A percentile compares a stretch with the other conserved stretches of the same genome.
phyloP scores from a whole-genome alignment of 257 asterid species.

The Nicotiana tomentosiformis region DNA sequence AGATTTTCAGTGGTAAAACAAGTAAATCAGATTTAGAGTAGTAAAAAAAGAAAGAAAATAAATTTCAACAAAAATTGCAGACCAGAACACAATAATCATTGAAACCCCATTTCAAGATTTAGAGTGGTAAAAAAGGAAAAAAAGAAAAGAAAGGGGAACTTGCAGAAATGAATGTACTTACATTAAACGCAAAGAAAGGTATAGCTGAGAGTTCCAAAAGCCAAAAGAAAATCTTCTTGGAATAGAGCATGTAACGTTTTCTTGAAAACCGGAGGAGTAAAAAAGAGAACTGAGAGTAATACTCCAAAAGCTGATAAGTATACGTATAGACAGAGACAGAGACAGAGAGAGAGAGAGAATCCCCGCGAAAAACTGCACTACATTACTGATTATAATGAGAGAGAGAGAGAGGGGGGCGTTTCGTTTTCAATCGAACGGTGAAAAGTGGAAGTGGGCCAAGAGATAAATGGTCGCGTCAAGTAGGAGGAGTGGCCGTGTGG shows the following conservation, averaged over 20 bases:
- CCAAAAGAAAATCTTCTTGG: conserved; percentile 37
- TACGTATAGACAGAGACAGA: conserved; percentile 10
- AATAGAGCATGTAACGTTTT: conserved; percentile 25
- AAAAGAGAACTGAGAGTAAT: conserved; percentile 14
- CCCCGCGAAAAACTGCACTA: conserved; percentile 52
- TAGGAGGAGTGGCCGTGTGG: conserved; percentile 9
- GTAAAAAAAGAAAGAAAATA: neutral
- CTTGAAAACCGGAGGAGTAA: conserved; percentile 34
- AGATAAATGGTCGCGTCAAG: conserved; percentile 18
- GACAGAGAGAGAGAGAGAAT: conserved; percentile 4
- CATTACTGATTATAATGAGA: conserved; percentile 8
- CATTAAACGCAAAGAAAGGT: conserved; percentile 61
- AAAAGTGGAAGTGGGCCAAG: conserved; percentile 17
- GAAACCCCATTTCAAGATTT: neutral
- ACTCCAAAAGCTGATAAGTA: neutral
- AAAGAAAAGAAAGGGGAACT: neutral
- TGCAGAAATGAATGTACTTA: conserved; percentile 33
- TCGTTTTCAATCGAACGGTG: conserved; percentile 39
- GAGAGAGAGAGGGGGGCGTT: conserved; percentile 14
- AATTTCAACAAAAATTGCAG: neutral
- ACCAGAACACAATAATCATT: neutral
- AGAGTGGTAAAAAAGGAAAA: neutral
- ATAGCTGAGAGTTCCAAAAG: conserved; percentile 27
- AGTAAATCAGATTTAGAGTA: neutral
- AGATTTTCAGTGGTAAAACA: neutral